phyloP scores from a whole-genome alignment of 495 filamentous ascomycete genomes.

The Astrothelium subdiscretum region DNA sequence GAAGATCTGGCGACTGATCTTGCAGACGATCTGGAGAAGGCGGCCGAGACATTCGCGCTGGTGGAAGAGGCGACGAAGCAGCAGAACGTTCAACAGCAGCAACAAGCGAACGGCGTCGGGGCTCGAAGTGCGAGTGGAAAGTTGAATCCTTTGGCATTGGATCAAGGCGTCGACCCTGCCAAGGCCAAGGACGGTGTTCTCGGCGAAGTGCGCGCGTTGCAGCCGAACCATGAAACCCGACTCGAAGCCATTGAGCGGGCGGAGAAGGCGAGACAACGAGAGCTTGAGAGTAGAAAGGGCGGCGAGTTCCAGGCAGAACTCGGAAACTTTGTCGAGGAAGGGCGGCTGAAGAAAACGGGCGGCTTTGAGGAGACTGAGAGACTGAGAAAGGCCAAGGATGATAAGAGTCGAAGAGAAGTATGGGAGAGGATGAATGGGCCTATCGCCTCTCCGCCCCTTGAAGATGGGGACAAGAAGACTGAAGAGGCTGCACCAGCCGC shows the following conservation, averaged over 20 bases:
- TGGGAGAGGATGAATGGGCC: slow-evolving; percentile 44
- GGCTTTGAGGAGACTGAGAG: slow-evolving; percentile 91
- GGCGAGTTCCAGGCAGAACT: slow-evolving; percentile 86
- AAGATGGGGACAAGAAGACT: slow-evolving; percentile 53
- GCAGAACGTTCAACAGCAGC: slow-evolving; percentile 59
- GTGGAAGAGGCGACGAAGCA: slow-evolving; percentile 96
- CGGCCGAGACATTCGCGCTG: slow-evolving; percentile 78
- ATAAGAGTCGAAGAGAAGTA: slow-evolving; percentile 71
- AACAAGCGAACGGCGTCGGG: background rate
- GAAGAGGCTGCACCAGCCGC: slow-evolving; percentile 72
- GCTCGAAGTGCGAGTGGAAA: slow-evolving; percentile 16
- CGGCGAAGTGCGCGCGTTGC: slow-evolving; percentile 85
- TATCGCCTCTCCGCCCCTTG: slow-evolving; percentile 14
- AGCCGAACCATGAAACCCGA: slow-evolving; percentile 87
- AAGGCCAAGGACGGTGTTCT: slow-evolving; percentile 84
- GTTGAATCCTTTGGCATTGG: slow-evolving; percentile 49
- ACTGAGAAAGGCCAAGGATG: slow-evolving; percentile 72
- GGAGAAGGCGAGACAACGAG: slow-evolving; percentile 76
- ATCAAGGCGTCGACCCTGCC: slow-evolving; percentile 54
- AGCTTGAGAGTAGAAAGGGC: slow-evolving; percentile 63
- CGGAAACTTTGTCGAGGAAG: slow-evolving; percentile 77
- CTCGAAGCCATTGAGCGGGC: slow-evolving; percentile 92
- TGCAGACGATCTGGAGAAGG: slow-evolving; percentile 89
- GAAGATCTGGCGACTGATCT: slow-evolving; percentile 88
- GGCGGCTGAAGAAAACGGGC: slow-evolving; percentile 87